Conservation (phyloP, 2,329 filamentous ascomycete species). For the Myriosclerotinia curreyana region DNA sequence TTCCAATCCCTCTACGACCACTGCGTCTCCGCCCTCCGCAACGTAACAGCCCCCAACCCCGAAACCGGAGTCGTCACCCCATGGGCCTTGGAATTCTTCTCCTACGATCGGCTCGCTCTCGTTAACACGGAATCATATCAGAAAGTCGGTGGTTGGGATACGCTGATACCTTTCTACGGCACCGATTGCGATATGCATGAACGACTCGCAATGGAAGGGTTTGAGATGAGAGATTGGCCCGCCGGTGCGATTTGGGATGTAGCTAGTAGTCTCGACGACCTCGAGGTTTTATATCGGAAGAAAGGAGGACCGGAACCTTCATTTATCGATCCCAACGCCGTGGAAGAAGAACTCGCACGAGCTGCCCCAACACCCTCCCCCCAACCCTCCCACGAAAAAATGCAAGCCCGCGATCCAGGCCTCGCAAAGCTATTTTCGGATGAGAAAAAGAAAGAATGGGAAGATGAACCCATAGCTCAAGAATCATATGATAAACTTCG, state of each 20-base stretch:
- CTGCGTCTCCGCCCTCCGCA: constrained; percentile 24
- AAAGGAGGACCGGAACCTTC: constrained; percentile 5
- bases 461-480: constrained; percentile 1
- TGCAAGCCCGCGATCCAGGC: not conserved
- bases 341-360: constrained; percentile 9
- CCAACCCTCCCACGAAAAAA: too few species aligned
- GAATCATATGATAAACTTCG: constrained; percentile 37
- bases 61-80: constrained; percentile 6
- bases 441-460: not conserved
- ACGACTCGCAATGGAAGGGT: constrained; percentile 46
- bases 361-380: not conserved
- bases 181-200: constrained; percentile 55
- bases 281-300: constrained; percentile 20
- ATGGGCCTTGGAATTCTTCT: constrained; percentile 53
- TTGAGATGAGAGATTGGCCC: constrained; percentile 41
- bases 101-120: constrained; percentile 54
- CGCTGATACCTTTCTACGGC: constrained; percentile 54
- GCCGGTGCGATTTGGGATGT: constrained; percentile 49
- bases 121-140: constrained; percentile 44
- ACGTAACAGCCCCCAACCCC: constrained; percentile 20
- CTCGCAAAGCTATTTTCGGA: not conserved
- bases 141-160: constrained; percentile 52
- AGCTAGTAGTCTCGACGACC: constrained; percentile 38
- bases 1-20: constrained; percentile 25
- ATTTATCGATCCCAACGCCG: constrained; percentile 5